Conservation (phyloP, 129 eudicot species). For the Flaveria linearis region DNA sequence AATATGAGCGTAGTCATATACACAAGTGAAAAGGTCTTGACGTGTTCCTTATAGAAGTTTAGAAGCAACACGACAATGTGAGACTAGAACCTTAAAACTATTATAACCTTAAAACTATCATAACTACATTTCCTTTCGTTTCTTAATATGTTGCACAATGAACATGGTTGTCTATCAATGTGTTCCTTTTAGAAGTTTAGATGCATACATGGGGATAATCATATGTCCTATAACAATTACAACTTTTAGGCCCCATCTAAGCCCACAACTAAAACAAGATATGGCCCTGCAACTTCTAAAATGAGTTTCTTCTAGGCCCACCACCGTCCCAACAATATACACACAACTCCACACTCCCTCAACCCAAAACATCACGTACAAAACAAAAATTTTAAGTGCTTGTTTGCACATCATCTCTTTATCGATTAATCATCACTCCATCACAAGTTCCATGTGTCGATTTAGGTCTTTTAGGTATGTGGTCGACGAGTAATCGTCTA, state of each 20-base stretch:
- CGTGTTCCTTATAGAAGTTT: no score
- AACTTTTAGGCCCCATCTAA: constrained; percentile 23
- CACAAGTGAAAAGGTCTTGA: no score
- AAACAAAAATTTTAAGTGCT: background rate
- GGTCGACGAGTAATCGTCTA: constrained; percentile 70
- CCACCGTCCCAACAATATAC: constrained; percentile 30
- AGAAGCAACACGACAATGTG: no score
- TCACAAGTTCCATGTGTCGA: constrained; percentile 84
- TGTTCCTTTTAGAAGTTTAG: constrained; percentile 14
- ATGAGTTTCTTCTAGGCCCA: constrained; percentile 24
- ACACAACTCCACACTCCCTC: constrained; percentile 27
- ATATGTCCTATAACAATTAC: constrained; percentile 5
- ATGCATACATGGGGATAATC: constrained; percentile 11
- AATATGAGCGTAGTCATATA: no score
- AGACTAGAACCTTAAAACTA: no score
- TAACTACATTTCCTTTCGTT: no score
- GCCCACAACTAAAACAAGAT: constrained; percentile 23
- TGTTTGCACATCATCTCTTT: constrained; percentile 8
- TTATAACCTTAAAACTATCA: no score
- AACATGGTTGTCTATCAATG: background rate
- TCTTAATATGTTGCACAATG: no score
- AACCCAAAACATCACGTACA: constrained; percentile 25
- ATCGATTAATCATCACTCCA: constrained; percentile 52
- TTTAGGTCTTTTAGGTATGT: constrained; percentile 75
- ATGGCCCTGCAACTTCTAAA: constrained; percentile 34